phyloP scores from a whole-genome alignment of 2,329 filamentous ascomycete genomes.

The Verticillium albo-atrum region DNA sequence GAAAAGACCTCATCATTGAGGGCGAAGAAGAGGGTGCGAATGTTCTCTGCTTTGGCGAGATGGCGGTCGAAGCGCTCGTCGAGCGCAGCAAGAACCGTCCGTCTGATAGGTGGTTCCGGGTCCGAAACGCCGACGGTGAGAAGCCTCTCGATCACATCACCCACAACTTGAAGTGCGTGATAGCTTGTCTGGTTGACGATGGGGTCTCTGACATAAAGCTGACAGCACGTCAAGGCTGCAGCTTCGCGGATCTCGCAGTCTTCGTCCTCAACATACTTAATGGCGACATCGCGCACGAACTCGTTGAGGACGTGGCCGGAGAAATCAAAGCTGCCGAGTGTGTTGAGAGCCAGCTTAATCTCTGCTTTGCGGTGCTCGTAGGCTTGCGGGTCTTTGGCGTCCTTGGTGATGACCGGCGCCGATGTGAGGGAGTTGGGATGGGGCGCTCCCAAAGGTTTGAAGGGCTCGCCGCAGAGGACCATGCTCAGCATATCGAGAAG shows the following conservation, averaged over 20 bases:
- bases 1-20: conserved; percentile 92
- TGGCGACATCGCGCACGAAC: conserved; percentile 95
- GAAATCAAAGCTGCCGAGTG: conserved; percentile 97
- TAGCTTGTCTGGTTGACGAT: conserved; percentile 98
- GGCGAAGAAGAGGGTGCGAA: conserved; percentile 89
- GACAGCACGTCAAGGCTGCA: conserved; percentile 93
- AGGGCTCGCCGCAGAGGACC: conserved; percentile 87
- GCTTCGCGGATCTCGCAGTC: conserved; percentile 91
- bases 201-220: conserved; percentile 92
- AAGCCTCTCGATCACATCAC: conserved; percentile 95
- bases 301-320: conserved; percentile 90
- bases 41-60: conserved; percentile 95
- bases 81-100: conserved; percentile 82
- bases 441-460: conserved; percentile 87
- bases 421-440: conserved; percentile 74
- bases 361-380: conserved; percentile 79
- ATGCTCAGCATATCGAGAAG: conserved; percentile 92
- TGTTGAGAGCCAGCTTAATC: conserved; percentile 89
- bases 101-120: conserved; percentile 80
- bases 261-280: conserved; percentile 96
- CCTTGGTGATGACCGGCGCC: conserved; percentile 79
- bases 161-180: conserved; percentile 93
- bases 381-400: conserved; percentile 78
- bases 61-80: conserved; percentile 94
- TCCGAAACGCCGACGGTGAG: conserved; percentile 94